Conservation (phyloP, 2,329 filamentous ascomycete species). For the Septoria linicola region DNA sequence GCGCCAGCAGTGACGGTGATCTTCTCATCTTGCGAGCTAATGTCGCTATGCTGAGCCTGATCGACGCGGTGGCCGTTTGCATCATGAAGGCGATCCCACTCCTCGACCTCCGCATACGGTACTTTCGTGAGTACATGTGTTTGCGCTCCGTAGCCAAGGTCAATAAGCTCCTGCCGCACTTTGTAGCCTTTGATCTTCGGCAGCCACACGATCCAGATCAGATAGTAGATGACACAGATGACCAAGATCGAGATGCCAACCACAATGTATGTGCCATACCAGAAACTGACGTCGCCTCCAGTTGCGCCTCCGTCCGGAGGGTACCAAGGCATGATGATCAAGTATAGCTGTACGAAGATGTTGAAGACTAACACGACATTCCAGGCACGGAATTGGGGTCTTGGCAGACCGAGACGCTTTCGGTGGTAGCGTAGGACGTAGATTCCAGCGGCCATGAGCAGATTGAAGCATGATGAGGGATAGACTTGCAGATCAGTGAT, state of each 20-base stretch:
- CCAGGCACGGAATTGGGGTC: conserved; percentile 60
- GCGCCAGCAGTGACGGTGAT: conserved; percentile 2
- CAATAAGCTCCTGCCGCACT: conserved; percentile 56
- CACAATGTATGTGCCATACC: conserved; percentile 68
- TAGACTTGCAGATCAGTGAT: conserved; percentile 54
- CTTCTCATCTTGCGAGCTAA: conserved; percentile 13
- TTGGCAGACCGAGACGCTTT: conserved; percentile 49
- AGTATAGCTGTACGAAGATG: conserved; percentile 58
- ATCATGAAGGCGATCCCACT: conserved; percentile 63
- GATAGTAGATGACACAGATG: conserved; percentile 59
- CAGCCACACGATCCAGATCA: conserved; percentile 57
- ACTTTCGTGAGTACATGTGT: conserved; percentile 57
- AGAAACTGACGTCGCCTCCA: conserved; percentile 68
- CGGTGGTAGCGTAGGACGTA: conserved; percentile 58
- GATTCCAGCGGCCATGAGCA: conserved; percentile 58
- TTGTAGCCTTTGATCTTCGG: conserved; percentile 55
- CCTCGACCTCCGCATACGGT: conserved; percentile 49
- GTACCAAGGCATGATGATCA: conserved; percentile 70
- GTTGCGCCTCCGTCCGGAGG: conserved; percentile 60
- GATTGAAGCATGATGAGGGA: conserved; percentile 58
- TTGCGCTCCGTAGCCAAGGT: conserved; percentile 51
- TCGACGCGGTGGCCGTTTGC: conserved; percentile 32
- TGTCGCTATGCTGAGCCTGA: conserved; percentile 1
- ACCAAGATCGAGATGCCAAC: conserved; percentile 65
- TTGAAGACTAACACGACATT: conserved; percentile 58